Conservation (phyloP, 805 yeast species). For the Sugiyamaella lignohabitans region DNA sequence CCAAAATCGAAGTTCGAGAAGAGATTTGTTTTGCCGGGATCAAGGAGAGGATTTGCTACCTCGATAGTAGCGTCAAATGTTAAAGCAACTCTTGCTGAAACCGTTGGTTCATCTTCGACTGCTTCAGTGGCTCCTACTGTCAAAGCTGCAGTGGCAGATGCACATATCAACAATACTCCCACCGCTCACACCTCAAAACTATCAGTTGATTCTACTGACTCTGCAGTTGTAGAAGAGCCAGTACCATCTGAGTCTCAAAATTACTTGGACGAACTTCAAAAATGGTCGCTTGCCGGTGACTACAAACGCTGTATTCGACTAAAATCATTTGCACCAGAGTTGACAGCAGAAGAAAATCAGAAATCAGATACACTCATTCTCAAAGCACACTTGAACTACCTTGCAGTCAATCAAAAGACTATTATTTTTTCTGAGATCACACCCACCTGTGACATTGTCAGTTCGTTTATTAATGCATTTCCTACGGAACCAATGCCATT, state of each 20-base stretch:
- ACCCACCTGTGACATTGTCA: constrained; percentile 17
- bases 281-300: constrained; percentile 13
- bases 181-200: background rate
- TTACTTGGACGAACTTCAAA: constrained; percentile 5
- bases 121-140: background rate
- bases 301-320: constrained; percentile 13
- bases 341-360: constrained; percentile 1
- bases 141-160: background rate
- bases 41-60: constrained; percentile 3
- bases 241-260: constrained; percentile 4
- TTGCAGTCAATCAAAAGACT: constrained; percentile 3
- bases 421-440: background rate
- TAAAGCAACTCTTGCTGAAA: background rate
- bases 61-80: background rate
- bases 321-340: constrained; percentile 4
- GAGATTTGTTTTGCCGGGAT: constrained; percentile 4
- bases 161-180: background rate
- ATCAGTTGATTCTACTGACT: background rate
- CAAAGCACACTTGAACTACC: constrained; percentile 21
- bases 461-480: constrained; percentile 20
- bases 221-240: background rate
- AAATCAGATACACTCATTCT: constrained; percentile 11
- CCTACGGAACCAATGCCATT: constrained; percentile 19
- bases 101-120: background rate
- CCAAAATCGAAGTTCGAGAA: constrained; percentile 8